phyloP scores from a whole-genome alignment of 2,329 filamentous ascomycete genomes.

The Blumeria graminis region DNA sequence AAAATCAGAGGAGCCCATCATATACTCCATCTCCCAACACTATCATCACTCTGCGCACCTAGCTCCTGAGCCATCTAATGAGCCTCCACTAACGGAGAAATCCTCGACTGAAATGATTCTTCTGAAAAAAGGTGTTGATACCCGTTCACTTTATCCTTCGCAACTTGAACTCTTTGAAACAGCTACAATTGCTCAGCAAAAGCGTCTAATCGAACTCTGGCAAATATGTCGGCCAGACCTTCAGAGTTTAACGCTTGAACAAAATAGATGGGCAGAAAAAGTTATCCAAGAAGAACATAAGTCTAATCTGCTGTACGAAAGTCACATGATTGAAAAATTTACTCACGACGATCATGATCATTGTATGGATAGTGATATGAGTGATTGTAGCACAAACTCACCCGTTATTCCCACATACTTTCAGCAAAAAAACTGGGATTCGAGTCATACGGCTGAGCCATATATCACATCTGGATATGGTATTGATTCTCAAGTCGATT shows the following conservation, averaged over 20 bases:
- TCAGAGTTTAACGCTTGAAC: slow-evolving; percentile 27
- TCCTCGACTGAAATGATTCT: slow-evolving; percentile 33
- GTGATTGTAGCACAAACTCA: slow-evolving; percentile 14
- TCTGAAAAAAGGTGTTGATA: slow-evolving; percentile 43
- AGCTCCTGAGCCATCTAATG: slow-evolving; percentile 21
- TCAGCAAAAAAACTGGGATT: slow-evolving; percentile 25
- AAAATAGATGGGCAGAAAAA: slow-evolving; percentile 34
- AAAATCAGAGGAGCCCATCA: slow-evolving; percentile 23
- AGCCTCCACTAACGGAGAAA: slow-evolving; percentile 24
- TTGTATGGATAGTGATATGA: slow-evolving; percentile 22
- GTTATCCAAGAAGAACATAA: slow-evolving; percentile 29
- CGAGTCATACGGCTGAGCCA: slow-evolving; percentile 21
- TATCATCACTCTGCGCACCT: slow-evolving; percentile 62
- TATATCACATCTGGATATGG: slow-evolving; percentile 74
- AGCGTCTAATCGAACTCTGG: slow-evolving; percentile 65
- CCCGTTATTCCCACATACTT: slow-evolving; percentile 24
- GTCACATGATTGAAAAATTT: slow-evolving; percentile 22
- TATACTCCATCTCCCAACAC: slow-evolving; percentile 57
- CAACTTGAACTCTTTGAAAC: slow-evolving; percentile 60
- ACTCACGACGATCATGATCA: slow-evolving; percentile 17
- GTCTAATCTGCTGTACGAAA: slow-evolving; percentile 33
- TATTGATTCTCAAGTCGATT: slow-evolving; percentile 6
- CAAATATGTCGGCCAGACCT: slow-evolving; percentile 49
- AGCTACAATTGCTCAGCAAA: slow-evolving; percentile 46
- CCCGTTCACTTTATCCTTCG: slow-evolving; percentile 40